Conservation (phyloP, 2,329 filamentous ascomycete genomes). For the Lecanosticta acicola region DNA sequence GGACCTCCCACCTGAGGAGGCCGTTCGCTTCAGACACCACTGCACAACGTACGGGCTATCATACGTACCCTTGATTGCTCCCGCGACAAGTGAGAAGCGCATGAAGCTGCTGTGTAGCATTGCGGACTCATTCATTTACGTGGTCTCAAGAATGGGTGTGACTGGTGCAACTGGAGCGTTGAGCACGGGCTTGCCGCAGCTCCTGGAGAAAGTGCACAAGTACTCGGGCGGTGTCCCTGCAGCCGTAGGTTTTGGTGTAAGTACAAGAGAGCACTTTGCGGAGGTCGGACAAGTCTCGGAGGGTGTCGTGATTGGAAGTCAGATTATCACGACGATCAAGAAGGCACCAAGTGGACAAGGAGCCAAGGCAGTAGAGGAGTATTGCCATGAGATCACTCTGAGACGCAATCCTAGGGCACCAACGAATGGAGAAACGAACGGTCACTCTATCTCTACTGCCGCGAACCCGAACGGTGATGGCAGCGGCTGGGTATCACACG, state of each 20-base stretch:
- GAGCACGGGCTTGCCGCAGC: conserved; percentile 72
- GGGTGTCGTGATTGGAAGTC: conserved; percentile 92
- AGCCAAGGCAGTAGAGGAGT: conserved; percentile 73
- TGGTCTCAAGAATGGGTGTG: conserved; percentile 94
- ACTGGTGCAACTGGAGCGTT: conserved; percentile 83
- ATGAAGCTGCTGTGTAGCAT: conserved; percentile 96
- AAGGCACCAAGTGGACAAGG: conserved; percentile 62
- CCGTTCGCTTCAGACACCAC: conserved; percentile 79
- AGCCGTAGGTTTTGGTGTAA: conserved; percentile 92
- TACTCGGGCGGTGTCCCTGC: conserved; percentile 88
- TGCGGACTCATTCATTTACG: conserved; percentile 97
- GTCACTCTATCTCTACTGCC: conserved; percentile 29
- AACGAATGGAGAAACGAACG: conserved; percentile 16
- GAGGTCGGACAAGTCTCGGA: conserved; percentile 79
- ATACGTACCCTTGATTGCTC: conserved; percentile 94
- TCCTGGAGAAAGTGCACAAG: conserved; percentile 80
- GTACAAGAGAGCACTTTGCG: conserved; percentile 87
- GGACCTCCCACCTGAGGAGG: conserved; percentile 92
- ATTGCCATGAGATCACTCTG: conserved; percentile 66
- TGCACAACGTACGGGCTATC: conserved; percentile 80
- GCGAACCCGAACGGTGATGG: conserved; percentile 32
- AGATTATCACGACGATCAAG: conserved; percentile 79
- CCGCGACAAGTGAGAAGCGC: conserved; percentile 81
- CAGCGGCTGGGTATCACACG: conserved; percentile 31
- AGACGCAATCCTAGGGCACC: conserved; percentile 23